Percentiles rank a stretch among this genome's conserved stretches.
Conservation (phyloP, 2,329 filamentous ascomycete species). For the Hortaea sp. region DNA sequence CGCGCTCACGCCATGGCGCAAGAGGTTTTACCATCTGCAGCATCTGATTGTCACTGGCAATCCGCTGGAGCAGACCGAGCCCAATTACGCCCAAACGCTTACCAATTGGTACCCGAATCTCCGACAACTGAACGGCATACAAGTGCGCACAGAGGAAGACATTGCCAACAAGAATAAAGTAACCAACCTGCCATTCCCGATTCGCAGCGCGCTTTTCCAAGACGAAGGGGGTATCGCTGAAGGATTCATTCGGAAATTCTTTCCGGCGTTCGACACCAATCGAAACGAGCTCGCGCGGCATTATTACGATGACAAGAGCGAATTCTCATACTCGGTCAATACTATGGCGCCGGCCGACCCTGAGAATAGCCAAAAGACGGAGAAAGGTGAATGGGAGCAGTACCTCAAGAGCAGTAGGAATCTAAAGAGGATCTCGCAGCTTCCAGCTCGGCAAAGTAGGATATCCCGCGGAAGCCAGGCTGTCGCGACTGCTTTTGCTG, state of each 20-base stretch:
- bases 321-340: slow-evolving; percentile 68
- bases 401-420: slow-evolving; percentile 76
- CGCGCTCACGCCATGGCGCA: slow-evolving; percentile 64
- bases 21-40: slow-evolving; percentile 67
- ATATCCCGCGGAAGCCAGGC: slow-evolving; percentile 53
- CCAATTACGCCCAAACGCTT: slow-evolving; percentile 55
- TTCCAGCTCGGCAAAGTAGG: slow-evolving; percentile 53
- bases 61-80: slow-evolving; percentile 47
- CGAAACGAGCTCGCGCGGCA: slow-evolving; percentile 51
- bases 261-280: slow-evolving; percentile 63
- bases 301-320: slow-evolving; percentile 67
- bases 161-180: slow-evolving; percentile 46
- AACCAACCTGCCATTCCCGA: slow-evolving; percentile 50
- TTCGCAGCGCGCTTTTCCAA: slow-evolving; percentile 56
- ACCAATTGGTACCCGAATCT: slow-evolving; percentile 76
- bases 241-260: slow-evolving; percentile 64
- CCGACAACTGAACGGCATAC: slow-evolving; percentile 62
- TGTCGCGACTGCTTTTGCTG: slow-evolving; percentile 60
- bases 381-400: slow-evolving; percentile 53
- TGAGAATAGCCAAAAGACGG: slow-evolving; percentile 21
- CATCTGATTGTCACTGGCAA: slow-evolving; percentile 72
- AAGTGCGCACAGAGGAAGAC: slow-evolving; percentile 64
- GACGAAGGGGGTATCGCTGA: slow-evolving; percentile 68
- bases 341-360: slow-evolving; percentile 45
- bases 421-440: slow-evolving; percentile 56